Base-by-base conservation (phyloP, 2,329 filamentous ascomycete species). In the Apiospora sp. region DNA sequence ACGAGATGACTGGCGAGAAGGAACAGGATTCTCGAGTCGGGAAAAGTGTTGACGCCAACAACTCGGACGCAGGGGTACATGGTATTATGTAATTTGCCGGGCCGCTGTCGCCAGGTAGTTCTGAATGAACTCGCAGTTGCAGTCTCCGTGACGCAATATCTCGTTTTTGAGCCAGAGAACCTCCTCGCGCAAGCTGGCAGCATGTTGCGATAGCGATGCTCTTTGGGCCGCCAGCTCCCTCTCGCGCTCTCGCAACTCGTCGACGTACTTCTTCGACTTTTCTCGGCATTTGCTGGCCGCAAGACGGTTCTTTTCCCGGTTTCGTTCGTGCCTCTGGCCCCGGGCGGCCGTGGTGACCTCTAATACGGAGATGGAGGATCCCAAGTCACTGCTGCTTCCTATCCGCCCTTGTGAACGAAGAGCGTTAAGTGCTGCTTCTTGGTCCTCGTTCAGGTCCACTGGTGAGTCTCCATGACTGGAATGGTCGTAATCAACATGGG, bases 251-350 rank as follows among this genome's bases (percentile, higher is more conserved):
- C 80, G 75, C 12, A 82, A 75, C 34, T 78, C 74, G 10, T 73
- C 74, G 12, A 75, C 72, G 12, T 77, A 77, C 0, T 76, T 75
- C 64, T 79, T 79, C 14, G 77, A 77, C 71, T 81, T 81, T 34
- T 76, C 78, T 12, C 81, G 77, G 75, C 78, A 81, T 61, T 78
- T 78, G 41, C 74, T 79, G 0, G 80, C 81, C 0, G 80, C 80
- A 1, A 74, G 71, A 4, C 80, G 78, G 74, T 81, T 81, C 61
- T 73, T 73, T 51, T 69, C 71, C 24, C 71, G 46, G n/a, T 70
- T 73, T 12, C 71, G 71, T 19, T 67, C 71, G 10, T 72, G 68
- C 19, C 46, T 61, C n/a, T 71, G 68, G 22, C 68, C 68, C 34
- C 48, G 68, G 6, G 48, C 68, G 30, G 68, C 58, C 1, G 58